Percentiles rank a stretch among this genome's conserved stretches.
Evolutionary conservation across 768 basidiomycete species (phyloP).

Genomic region (Naganishia antarctica): DNA sequence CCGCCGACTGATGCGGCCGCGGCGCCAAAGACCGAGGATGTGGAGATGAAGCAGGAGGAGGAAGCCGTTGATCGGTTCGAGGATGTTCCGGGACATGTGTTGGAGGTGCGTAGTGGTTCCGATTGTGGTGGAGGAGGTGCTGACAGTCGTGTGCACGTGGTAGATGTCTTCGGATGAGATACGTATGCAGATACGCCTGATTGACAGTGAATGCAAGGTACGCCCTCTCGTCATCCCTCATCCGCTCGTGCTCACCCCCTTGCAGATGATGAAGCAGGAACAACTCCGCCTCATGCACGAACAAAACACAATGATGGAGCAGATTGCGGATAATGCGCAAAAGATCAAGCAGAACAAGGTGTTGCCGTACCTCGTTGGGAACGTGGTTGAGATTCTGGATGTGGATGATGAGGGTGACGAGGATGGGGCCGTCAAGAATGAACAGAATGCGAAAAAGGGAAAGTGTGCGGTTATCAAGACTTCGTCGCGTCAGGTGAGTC

Average conservation of each 20-base stretch:
- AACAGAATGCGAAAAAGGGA: constrained; percentile 91
- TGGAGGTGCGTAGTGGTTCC: constrained; percentile 53
- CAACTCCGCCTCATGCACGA: constrained; percentile 86
- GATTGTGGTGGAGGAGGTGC: background rate
- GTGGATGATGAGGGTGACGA: constrained; percentile 90
- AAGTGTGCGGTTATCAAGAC: constrained; percentile 99
- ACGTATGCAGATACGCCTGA: constrained; percentile 77
- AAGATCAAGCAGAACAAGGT: constrained; percentile 99
- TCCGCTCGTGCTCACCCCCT: background rate
- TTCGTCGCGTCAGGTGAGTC: constrained; percentile 73
- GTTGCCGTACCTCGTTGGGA: constrained; percentile 92
- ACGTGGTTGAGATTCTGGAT: constrained; percentile 94
- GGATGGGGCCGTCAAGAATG: constrained; percentile 90
- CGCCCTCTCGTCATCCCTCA: constrained; percentile 29
- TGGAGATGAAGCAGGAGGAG: constrained; percentile 38
- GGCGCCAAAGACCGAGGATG: constrained; percentile 30
- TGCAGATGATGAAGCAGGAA: constrained; percentile 93
- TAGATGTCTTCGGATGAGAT: constrained; percentile 70
- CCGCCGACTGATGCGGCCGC: constrained; percentile 24
- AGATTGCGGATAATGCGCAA: constrained; percentile 94
- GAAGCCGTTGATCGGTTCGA: constrained; percentile 66
- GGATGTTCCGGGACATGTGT: constrained; percentile 85
- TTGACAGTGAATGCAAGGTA: constrained; percentile 96
- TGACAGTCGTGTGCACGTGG: background rate
- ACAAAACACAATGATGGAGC: constrained; percentile 93